Conservation (phyloP, 2,329 filamentous ascomycete genomes). For the Arthroderma sp. region DNA sequence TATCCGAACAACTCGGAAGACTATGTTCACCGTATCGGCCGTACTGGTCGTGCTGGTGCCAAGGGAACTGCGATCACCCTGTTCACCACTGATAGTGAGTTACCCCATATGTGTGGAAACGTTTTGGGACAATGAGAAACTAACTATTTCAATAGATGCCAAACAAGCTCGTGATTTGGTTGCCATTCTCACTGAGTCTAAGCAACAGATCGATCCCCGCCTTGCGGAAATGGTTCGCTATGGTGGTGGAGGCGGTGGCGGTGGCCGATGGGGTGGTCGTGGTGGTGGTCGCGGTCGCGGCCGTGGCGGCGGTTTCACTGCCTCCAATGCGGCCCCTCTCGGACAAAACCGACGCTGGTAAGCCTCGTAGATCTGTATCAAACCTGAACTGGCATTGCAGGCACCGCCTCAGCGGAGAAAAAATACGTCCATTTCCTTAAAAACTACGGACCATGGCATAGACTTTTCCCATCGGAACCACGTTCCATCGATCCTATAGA, state of each 20-base stretch:
- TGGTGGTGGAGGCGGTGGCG: conserved; percentile 66
- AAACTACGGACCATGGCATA: too few relatives aligned
- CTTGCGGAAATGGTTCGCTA: conserved; percentile 93
- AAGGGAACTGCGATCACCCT: conserved; percentile 95
- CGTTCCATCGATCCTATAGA: too few relatives aligned
- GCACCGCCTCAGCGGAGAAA: too few relatives aligned
- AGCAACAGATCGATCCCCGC: conserved; percentile 94
- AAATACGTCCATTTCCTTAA: too few relatives aligned
- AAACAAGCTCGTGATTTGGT: conserved; percentile 97
- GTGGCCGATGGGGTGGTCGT: conserved; percentile 51
- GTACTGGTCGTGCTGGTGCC: conserved; percentile 62
- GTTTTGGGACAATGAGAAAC: not conserved
- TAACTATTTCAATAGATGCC: conserved; percentile 44
- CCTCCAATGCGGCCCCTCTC: conserved; percentile 46
- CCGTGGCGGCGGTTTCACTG: conserved; percentile 39
- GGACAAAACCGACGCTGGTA: conserved; percentile 47
- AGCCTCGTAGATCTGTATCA: conserved; percentile 5
- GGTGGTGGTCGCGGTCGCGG: conserved; percentile 53
- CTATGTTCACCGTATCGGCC: conserved; percentile 56
- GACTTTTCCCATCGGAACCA: too few relatives aligned
- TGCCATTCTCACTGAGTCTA: conserved; percentile 81
- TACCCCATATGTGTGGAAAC: not conserved
- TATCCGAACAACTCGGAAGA: conserved; percentile 86
- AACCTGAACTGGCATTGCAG: too few relatives aligned
- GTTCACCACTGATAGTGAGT: conserved; percentile 98